Conservation (phyloP, 2,329 filamentous ascomycete genomes). For the Chrysoporthe deuterocubensis region DNA sequence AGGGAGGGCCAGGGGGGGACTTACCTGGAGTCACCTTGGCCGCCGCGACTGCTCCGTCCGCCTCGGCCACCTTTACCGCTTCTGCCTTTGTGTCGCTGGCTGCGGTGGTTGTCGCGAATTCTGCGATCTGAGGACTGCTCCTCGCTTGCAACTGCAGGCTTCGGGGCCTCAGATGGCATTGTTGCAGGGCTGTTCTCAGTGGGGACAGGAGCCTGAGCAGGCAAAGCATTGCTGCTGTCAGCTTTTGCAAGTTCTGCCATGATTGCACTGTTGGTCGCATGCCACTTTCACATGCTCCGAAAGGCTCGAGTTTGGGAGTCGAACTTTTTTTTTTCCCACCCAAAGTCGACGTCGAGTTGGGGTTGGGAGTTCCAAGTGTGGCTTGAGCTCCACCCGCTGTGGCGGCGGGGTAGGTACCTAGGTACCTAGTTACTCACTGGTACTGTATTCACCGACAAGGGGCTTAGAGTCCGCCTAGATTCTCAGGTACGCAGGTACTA, state of each 20-base stretch:
- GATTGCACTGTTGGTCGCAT: slow-evolving; percentile 19
- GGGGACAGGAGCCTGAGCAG: slow-evolving; percentile 2
- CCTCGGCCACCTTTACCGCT: slow-evolving; percentile 15
- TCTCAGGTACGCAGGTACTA: too few species aligned
- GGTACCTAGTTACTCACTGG: background rate
- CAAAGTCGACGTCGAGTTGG: background rate
- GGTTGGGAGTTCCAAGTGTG: background rate
- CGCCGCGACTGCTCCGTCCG: slow-evolving; percentile 15
- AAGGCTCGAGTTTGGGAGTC: background rate
- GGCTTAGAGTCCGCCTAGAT: background rate
- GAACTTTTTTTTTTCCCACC: slow-evolving; percentile 5
- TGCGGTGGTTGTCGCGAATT: slow-evolving; percentile 19
- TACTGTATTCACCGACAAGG: background rate
- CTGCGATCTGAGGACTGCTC: slow-evolving; percentile 16
- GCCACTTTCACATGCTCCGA: slow-evolving; percentile 18
- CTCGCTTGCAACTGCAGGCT: background rate
- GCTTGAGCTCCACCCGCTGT: background rate
- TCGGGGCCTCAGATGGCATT: background rate
- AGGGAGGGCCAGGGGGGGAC: background rate
- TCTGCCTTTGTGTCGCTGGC: slow-evolving; percentile 11
- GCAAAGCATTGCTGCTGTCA: slow-evolving; percentile 1
- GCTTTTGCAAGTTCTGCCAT: slow-evolving; percentile 26
- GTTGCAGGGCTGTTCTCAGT: background rate
- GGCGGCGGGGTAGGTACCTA: background rate
- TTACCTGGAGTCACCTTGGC: slow-evolving; percentile 23